Conservation (phyloP, 1,139 yeast genomes). For the Kluyveromyces sp. region DNA sequence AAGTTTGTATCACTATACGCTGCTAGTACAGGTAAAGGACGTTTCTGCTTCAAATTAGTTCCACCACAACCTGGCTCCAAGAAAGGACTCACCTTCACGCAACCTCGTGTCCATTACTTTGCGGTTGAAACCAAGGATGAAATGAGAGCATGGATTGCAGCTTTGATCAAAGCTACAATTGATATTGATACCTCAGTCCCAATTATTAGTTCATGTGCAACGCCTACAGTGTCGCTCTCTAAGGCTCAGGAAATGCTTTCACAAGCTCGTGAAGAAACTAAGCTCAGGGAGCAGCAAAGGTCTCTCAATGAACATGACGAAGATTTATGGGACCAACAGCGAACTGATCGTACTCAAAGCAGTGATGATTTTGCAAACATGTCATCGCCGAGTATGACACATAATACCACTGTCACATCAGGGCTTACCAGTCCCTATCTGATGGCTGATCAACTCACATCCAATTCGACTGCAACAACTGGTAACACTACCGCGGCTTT, state of each 20-base stretch:
- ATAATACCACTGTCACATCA: constrained; percentile 16
- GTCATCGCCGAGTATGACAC: constrained; percentile 15
- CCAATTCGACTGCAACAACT: constrained; percentile 16
- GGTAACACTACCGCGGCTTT: constrained; percentile 16
- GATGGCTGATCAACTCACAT: constrained; percentile 13
- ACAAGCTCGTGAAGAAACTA: constrained; percentile 70
- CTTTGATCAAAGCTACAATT: constrained; percentile 90
- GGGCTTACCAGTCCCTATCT: constrained; percentile 13
- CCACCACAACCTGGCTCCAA: constrained; percentile 98
- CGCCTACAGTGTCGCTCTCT: constrained; percentile 84
- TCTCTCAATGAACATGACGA: constrained; percentile 27
- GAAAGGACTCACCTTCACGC: constrained; percentile 92
- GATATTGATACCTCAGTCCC: constrained; percentile 93
- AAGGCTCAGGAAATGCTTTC: constrained; percentile 83
- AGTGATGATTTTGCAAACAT: constrained; percentile 11
- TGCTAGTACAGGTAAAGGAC: constrained; percentile 86
- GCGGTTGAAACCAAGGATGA: constrained; percentile 90
- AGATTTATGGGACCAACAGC: constrained; percentile 23
- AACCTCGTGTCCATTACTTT: constrained; percentile 91
- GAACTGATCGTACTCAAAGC: constrained; percentile 13
- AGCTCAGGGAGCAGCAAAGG: constrained; percentile 49
- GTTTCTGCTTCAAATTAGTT: constrained; percentile 82
- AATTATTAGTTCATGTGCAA: constrained; percentile 86
- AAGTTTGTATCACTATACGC: constrained; percentile 80
- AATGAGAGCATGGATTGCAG: constrained; percentile 93